Evolutionary conservation across 2,329 filamentous ascomycete species (phyloP), one percentile per base, ranked within the genome.

Genomic region (Pestalotiopsis sp.): DNA sequence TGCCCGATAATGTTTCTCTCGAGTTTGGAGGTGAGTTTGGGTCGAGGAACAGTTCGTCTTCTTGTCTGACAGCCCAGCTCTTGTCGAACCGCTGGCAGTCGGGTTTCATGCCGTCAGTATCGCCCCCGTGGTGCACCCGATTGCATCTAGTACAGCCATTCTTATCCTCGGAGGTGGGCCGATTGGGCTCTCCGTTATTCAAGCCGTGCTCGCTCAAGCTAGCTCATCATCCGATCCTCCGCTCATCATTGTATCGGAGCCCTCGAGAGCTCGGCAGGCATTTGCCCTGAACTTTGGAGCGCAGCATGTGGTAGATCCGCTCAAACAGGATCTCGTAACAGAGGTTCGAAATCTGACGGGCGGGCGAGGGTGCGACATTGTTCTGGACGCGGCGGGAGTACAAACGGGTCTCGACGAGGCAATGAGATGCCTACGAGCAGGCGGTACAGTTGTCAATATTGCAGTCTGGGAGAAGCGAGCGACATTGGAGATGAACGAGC

Each of bases 311-410:
- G 71, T 90, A 5, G 83, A 89, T 73, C 87, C 88, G 2, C 78
- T 77, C 11, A 79, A 82, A 11, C 82, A 87, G 57, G 82, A 88
- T 70, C 75, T 90, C 0, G 82, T 85, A 1, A 76, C 81, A 11
- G 77, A 78, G 1, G 81, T 83, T 0, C 80, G 80, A 59, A 80
- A 84, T 25, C 73, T 90, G 49, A 88, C 83, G 4, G 81, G 81
- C 2, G 79, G 81, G 0, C 77, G 80, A 2, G 89, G 89, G 0
- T 86, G 85, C 2, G 85, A 90, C 73, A 81, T 91, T 2, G 85
- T 87, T 0, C 90, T 91, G 70, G 89, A 92, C 71, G 89, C 88
- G 31, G 88, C 89, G 0, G 90, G 89, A 5, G 87, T 90, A 23
- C 82, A 85, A n/a, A 80, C 80, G 0, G 85, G 81, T 14, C 72